phyloP scores from a whole-genome alignment of 2,329 filamentous ascomycete genomes.

The Pseudogymnoascus sp. region DNA sequence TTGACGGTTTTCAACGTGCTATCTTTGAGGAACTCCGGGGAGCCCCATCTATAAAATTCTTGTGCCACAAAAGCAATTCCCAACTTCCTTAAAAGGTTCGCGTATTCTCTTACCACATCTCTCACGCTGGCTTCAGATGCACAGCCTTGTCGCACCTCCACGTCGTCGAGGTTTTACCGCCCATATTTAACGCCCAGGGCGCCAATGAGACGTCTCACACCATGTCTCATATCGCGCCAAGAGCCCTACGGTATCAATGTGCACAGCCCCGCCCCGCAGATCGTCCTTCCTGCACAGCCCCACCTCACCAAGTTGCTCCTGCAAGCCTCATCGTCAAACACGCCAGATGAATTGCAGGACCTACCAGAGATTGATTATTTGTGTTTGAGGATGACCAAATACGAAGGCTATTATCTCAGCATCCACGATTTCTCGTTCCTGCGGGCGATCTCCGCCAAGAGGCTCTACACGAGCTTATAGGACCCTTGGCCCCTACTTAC shows the following conservation, averaged over 20 bases:
- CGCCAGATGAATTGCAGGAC: not conserved
- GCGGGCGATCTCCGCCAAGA: not conserved
- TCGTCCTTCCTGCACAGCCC: not conserved
- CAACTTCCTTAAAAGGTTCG: not conserved
- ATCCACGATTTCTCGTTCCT: not conserved
- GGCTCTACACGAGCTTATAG: not conserved
- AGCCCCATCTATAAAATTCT: not conserved
- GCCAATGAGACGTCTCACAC: not conserved
- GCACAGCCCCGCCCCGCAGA: constrained; percentile 4
- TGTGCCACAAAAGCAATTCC: not conserved
- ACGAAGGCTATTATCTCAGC: not conserved
- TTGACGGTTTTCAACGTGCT: not conserved
- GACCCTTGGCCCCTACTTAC: not conserved
- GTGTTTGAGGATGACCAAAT: not conserved
- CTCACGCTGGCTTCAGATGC: not conserved
- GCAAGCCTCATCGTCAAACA: not conserved
- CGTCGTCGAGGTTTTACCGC: not conserved
- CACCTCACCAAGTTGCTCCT: not conserved
- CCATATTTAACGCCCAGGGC: not conserved
- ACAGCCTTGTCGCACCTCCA: not conserved
- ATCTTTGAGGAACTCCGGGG: not conserved
- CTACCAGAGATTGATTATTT: not conserved
- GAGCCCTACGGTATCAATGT: not conserved
- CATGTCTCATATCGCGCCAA: not conserved
- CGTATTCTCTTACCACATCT: not conserved